Evolutionary conservation across 2,329 filamentous ascomycete genomes (phyloP).

Genomic region (Pseudocercospora cruenta): DNA sequence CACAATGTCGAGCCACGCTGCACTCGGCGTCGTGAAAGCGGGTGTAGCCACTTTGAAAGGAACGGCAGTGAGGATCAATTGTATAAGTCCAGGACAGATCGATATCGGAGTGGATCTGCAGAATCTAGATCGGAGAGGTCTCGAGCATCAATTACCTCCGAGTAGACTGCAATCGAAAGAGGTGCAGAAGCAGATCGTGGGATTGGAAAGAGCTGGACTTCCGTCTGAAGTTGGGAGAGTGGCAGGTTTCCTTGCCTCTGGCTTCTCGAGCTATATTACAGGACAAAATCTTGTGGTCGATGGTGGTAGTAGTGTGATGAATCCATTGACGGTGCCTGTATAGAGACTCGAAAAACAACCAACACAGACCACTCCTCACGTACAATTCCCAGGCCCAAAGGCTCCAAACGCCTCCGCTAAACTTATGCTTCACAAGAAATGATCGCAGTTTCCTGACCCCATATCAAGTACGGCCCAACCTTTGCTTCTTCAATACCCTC

Average conservation of each 20-base stretch:
- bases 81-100: slow-evolving; percentile 52
- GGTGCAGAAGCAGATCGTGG: slow-evolving; percentile 56
- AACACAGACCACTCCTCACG: neutral
- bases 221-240: slow-evolving; percentile 64
- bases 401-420: slow-evolving; percentile 1
- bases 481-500: neutral
- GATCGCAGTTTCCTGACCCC: no score
- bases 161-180: slow-evolving; percentile 56
- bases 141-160: slow-evolving; percentile 60
- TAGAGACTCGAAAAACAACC: neutral
- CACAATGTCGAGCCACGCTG: slow-evolving; percentile 64
- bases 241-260: slow-evolving; percentile 64
- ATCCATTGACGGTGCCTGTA: slow-evolving; percentile 39
- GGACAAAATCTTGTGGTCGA: slow-evolving; percentile 66
- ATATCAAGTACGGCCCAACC: neutral
- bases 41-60: slow-evolving; percentile 63
- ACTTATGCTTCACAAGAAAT: neutral
- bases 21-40: slow-evolving; percentile 62
- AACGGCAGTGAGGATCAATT: slow-evolving; percentile 63
- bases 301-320: slow-evolving; percentile 55
- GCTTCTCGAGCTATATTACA: slow-evolving; percentile 66
- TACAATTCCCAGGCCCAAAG: neutral
- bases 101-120: slow-evolving; percentile 53
- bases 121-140: slow-evolving; percentile 55
- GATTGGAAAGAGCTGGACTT: slow-evolving; percentile 60